Evolutionary conservation across 2,329 filamentous ascomycete species (phyloP), one percentile per base, ranked within the genome.

Genomic region (Fusarium penzigii): DNA sequence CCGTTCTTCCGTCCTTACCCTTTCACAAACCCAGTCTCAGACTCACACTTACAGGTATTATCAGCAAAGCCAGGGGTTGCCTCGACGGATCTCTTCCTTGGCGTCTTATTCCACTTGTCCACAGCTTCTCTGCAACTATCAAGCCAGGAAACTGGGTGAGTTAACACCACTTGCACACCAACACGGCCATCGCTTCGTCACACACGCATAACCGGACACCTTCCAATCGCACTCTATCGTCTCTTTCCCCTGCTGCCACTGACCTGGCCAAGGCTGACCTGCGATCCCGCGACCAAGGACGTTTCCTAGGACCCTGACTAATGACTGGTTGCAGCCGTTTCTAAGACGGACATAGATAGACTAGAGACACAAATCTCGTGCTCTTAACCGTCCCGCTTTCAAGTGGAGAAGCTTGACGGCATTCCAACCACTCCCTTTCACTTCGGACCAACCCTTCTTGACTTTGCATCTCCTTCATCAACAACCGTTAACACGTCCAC

Each of bases 361-460:
- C 32, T 36, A 36, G 13, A 36, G 32, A 42, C 52, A 50, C 55
- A 36, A 36, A 47, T 48, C 58, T 58, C 55, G 58, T 61, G 57
- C 45, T 46, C 48, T 57, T 42, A 29, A 43, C 56, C 54, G 61
- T 55, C 49, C 53, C 52, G 49, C 57, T 56, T 53, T 29, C 43
- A 38, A 51, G 62, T 65, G 62, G 62, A 65, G 58, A 65, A 61
- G 53, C 50, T 63, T 55, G 59, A 58, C 59, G 49, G 57, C 58
- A 51, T 55, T 60, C 48, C 51, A 60, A 62, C 51, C 51, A 44
- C 46, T 50, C 56, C 52, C 53, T 43, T 45, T 45, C 42, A 47
- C 48, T 45, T 39, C 56, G 32, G 44, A 29, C 45, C 50, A 52
- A 51, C 54, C 40, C 47, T 49, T 56, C 42, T 51, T 50, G 49